Conservation (phyloP, 2,329 filamentous ascomycete species). For the Trichocomaceae sp. region DNA sequence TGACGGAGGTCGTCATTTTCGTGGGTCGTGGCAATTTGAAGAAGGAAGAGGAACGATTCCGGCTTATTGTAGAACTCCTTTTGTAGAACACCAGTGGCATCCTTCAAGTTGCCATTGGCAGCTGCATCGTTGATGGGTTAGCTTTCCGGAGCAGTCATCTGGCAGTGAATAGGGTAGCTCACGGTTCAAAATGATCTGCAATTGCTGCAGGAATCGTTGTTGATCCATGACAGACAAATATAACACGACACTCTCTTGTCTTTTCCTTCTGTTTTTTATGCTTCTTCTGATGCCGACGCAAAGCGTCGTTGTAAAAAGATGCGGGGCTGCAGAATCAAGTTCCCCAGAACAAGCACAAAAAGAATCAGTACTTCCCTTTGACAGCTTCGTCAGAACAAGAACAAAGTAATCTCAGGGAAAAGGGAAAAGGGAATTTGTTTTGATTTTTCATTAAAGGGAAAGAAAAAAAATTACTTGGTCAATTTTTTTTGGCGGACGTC, state of each 20-base stretch:
- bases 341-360: neutral
- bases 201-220: slow-evolving; percentile 75
- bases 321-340: slow-evolving; percentile 6
- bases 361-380: neutral
- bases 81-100: slow-evolving; percentile 81
- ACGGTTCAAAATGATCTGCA: slow-evolving; percentile 84
- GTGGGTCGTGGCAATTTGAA: slow-evolving; percentile 82
- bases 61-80: slow-evolving; percentile 88
- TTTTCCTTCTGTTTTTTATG: neutral
- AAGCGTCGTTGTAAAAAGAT: slow-evolving; percentile 7
- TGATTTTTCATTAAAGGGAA: neutral
- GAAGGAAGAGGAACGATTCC: slow-evolving; percentile 73
- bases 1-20: slow-evolving; percentile 67
- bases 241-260: neutral
- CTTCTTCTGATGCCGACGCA: neutral
- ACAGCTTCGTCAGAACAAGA: neutral
- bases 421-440: neutral
- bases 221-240: slow-evolving; percentile 57
- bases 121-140: slow-evolving; percentile 46
- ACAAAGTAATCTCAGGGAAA: slow-evolving; percentile 5
- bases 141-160: slow-evolving; percentile 7
- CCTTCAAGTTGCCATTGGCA: slow-evolving; percentile 82
- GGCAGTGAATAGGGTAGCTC: slow-evolving; percentile 37
- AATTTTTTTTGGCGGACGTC: slow-evolving; percentile 11
- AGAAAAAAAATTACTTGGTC: slow-evolving; percentile 11